These are phyloP conservation scores for Oropetium thomaeum DNA, from an alignment of 176 grass and related monocot genomes.

Conservation along the genomic window DNA sequence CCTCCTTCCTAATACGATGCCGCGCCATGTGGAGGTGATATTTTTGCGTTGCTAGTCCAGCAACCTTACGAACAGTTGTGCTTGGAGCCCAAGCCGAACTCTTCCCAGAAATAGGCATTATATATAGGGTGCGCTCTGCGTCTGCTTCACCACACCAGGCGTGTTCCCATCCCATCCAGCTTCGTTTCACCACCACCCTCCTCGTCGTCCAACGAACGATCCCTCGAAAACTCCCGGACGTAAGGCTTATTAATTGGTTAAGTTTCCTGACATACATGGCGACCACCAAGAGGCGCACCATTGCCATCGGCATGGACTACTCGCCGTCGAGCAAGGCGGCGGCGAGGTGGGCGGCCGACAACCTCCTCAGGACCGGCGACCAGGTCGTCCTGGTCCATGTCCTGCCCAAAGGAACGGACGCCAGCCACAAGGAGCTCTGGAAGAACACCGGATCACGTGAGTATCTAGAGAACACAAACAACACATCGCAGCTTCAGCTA, in stretches of 20 bases:
- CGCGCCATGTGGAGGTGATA: constrained; percentile 16
- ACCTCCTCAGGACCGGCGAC: constrained; percentile 49
- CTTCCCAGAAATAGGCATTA: constrained; percentile 29
- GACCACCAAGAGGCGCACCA: constrained; percentile 26
- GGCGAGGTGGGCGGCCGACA: constrained; percentile 47
- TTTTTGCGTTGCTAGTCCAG: constrained; percentile 26
- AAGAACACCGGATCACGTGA: constrained; percentile 58
- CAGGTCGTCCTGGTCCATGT: constrained; percentile 64
- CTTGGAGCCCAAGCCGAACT: constrained; percentile 25
- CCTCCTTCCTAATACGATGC: not conserved
- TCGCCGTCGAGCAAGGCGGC: constrained; percentile 73
- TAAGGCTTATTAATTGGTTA: not conserved
- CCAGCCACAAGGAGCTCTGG: constrained; percentile 68
- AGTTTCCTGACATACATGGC: constrained; percentile 17
- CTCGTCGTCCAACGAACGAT: not conserved
- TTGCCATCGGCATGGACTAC: constrained; percentile 81
- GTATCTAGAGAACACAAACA: not conserved
- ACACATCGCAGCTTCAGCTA: not conserved
- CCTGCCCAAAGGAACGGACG: constrained; percentile 43
- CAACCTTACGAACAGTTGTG: constrained; percentile 26
- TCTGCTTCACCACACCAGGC: not conserved
- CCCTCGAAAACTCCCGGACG: constrained; percentile 1
- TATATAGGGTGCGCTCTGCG: constrained; percentile 10
- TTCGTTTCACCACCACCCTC: not conserved
- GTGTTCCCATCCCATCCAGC: not conserved